Percentiles rank a stretch among this genome's conserved stretches.
phyloP scores from a whole-genome alignment of 75 land plant species.

The Chamaecyparis obtusa region DNA sequence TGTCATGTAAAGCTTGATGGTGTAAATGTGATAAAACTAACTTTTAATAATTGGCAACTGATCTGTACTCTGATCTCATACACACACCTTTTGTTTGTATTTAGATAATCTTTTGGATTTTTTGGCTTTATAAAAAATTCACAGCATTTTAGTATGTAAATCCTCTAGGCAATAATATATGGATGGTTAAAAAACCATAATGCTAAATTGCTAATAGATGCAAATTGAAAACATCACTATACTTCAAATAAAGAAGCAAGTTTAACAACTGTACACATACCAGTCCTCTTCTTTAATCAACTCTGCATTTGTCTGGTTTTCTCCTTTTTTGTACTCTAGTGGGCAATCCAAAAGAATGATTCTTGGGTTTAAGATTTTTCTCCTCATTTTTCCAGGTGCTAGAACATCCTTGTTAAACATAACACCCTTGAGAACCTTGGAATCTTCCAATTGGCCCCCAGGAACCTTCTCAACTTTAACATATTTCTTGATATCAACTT shows the following conservation, averaged over 20 bases:
- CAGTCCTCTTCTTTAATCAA: conserved; percentile 90
- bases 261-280: conserved; percentile 15
- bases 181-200: neutral
- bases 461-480: conserved; percentile 94
- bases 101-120: neutral
- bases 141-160: no score
- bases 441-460: conserved; percentile 96
- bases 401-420: conserved; percentile 97
- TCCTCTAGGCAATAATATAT: neutral
- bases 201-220: neutral
- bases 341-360: conserved; percentile 93
- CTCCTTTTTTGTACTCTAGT: conserved; percentile 96
- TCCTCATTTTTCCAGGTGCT: conserved; percentile 94
- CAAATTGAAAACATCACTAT: neutral
- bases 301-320: conserved; percentile 96
- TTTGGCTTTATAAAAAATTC: neutral
- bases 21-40: no score
- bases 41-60: no score
- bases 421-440: conserved; percentile 86
- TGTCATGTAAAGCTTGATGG: no score
- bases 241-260: neutral
- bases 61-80: no score
- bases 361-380: conserved; percentile 81
- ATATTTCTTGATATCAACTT: conserved; percentile 95
- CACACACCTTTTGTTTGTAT: no score